Base-by-base conservation (phyloP, 208 protist genomes). In the Leishmania tarentolae region DNA sequence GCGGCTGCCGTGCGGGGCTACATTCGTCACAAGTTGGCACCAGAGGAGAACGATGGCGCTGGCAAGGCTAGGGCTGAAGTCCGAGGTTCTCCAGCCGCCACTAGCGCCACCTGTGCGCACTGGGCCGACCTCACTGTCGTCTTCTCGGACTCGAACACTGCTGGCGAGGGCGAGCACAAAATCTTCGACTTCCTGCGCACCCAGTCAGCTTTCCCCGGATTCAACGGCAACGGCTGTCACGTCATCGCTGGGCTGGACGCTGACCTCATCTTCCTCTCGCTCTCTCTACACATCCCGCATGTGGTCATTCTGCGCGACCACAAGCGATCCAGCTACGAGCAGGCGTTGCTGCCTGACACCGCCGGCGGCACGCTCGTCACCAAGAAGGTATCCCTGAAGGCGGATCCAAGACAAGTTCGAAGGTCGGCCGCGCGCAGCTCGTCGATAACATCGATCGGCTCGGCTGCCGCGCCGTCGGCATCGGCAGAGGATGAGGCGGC, bases 161-260 rank as follows among this genome's bases (percentile, higher is more conserved):
- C 99, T 42, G 99, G 99, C n/a, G 99, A 99, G 90, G 99, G 97
- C 13, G 94, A 98, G 84, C 96, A 98, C 83, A 98, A 98, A 80
- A 84, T 98, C 24, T 84, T 97, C 17, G 88, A 98, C 76, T 99
- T 98, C 72, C 73, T 99, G 9, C 88, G 97, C 59, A 91, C 84
- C 8, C 93, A 98, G 87, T 88, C 91, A 19, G 91, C 88, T 19
- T 93, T 96, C 76, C 53, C 89, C 6, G 91, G 91, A 4, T 94
- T 93, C 35, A 90, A 91, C 74, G 86, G 88, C 40, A 88, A 61
- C 24, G 97, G 94, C 28, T 79, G 85, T 9, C 99, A 99, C 88
- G 95, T 97, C 35, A 91, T 99, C n/a, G 99, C 98, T 71, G 99
- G 99, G 37, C 89, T 99, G 13, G 99, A 99, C 86, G 99, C 99